Conservation (phyloP, 1,284 basidiomycete species). For the Kalmanozyma brasiliensis region DNA sequence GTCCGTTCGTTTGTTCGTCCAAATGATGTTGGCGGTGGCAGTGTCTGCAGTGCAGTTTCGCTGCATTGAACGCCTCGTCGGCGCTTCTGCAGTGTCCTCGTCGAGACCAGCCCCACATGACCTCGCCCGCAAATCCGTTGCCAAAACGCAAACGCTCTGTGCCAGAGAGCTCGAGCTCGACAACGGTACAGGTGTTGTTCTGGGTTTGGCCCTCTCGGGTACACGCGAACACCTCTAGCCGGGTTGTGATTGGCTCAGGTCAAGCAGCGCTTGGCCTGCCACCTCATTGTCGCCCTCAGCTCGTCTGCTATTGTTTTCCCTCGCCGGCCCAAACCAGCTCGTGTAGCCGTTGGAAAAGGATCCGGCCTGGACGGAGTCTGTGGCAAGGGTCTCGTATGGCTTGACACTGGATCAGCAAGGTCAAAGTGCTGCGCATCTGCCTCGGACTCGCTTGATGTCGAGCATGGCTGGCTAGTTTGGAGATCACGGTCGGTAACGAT, state of each 20-base stretch:
- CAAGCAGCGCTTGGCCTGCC: slow-evolving; percentile 16
- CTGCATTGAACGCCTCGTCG: not conserved
- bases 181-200: not conserved
- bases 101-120: slow-evolving; percentile 14
- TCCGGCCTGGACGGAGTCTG: not conserved
- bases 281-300: not conserved
- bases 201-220: slow-evolving; percentile 5
- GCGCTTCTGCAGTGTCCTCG: no score
- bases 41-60: not conserved
- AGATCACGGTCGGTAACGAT: no score
- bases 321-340: slow-evolving; percentile 5
- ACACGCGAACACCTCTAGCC: slow-evolving; percentile 1
- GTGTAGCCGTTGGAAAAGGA: slow-evolving; percentile 1
- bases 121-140: slow-evolving; percentile 4
- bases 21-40: no score
- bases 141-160: not conserved
- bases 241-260: slow-evolving; percentile 8
- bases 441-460: not conserved
- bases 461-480: not conserved
- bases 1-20: no score
- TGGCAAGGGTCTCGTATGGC: not conserved
- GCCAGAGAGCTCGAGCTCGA: not conserved
- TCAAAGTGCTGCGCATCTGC: not conserved
- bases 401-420: no score
- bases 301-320: not conserved